Evolutionary conservation across 202 grass and related monocot species (phyloP).

Genomic region (Cymbopogon flexuosus): DNA sequence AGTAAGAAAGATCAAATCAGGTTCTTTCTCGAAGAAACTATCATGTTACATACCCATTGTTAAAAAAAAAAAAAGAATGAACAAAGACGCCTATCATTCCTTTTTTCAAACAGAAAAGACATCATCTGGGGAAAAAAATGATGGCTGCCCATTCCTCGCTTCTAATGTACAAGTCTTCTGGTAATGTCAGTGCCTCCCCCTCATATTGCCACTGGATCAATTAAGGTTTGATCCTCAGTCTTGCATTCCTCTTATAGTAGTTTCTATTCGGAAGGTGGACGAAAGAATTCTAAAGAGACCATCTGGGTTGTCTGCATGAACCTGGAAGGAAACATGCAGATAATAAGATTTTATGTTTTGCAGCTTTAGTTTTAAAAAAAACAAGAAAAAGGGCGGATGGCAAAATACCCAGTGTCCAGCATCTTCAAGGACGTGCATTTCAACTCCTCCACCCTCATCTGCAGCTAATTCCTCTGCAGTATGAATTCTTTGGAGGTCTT

Average conservation of each 20-base stretch:
- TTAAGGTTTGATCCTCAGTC: constrained; percentile 29
- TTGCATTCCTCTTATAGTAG: constrained; percentile 59
- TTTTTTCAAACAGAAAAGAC: no score
- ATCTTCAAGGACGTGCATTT: constrained; percentile 96
- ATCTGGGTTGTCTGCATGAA: constrained; percentile 89
- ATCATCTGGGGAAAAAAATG: not conserved
- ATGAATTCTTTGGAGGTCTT: constrained; percentile 92
- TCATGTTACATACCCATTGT: no score
- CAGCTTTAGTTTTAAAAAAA: not conserved
- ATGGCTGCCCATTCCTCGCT: not conserved
- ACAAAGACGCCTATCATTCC: not conserved
- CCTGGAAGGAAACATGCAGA: constrained; percentile 45
- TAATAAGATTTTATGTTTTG: not conserved
- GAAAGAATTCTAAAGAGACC: constrained; percentile 90
- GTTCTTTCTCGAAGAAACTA: no score
- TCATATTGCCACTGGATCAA: not conserved
- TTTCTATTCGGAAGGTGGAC: constrained; percentile 70
- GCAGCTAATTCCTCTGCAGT: constrained; percentile 68
- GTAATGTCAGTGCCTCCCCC: not conserved
- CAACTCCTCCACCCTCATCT: constrained; percentile 87
- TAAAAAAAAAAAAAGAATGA: constrained; percentile 10
- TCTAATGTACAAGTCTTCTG: constrained; percentile 16
- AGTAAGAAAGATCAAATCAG: no score
- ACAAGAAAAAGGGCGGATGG: not conserved
- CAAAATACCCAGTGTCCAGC: constrained; percentile 89